Conservation (phyloP, 139 green algal genomes). For the Micractinium conductrix region DNA sequence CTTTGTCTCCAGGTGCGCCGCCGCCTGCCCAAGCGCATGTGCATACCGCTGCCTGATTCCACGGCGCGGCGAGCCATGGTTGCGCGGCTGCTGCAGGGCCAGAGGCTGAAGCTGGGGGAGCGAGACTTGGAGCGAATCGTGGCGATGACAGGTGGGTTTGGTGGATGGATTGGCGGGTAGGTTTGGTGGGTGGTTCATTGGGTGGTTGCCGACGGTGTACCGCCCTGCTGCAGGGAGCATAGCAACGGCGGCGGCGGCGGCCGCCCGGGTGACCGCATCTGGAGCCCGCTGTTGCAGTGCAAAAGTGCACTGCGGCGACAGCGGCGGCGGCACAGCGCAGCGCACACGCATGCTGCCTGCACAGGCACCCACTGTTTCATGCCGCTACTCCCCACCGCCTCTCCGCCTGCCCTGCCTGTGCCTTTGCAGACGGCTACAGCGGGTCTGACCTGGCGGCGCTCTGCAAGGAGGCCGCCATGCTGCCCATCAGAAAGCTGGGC, state of each 20-base stretch:
- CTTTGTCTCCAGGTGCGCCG: conserved; percentile 59
- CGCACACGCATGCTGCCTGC: too few relatives aligned
- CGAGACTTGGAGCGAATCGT: conserved; percentile 41
- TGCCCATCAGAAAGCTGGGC: conserved; percentile 74
- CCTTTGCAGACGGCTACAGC: conserved; percentile 61
- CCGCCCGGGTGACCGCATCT: too few relatives aligned
- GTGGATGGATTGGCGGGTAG: too few relatives aligned
- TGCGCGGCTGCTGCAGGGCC: conserved; percentile 56
- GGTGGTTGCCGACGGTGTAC: too few relatives aligned
- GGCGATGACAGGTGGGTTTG: conserved; percentile 6
- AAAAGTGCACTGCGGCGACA: too few relatives aligned
- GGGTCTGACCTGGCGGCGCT: conserved; percentile 82
- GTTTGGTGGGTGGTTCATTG: too few relatives aligned
- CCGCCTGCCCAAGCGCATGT: conserved; percentile 95
- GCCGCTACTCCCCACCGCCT: not conserved
- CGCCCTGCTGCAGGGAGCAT: too few relatives aligned
- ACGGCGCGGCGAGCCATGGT: conserved; percentile 68
- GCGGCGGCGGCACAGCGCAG: too few relatives aligned
- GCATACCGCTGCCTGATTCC: conserved; percentile 91
- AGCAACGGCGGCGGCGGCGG: too few relatives aligned
- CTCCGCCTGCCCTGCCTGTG: not conserved
- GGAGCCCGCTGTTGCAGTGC: too few relatives aligned
- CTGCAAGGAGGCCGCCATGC: conserved; percentile 84
- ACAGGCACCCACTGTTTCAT: not conserved
- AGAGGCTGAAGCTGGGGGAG: conserved; percentile 15